A percentile compares a stretch with the other conserved stretches of the same genome.
Evolutionary conservation across 441 rosid species (phyloP).

Genomic region (Syzygium syzygioides): DNA sequence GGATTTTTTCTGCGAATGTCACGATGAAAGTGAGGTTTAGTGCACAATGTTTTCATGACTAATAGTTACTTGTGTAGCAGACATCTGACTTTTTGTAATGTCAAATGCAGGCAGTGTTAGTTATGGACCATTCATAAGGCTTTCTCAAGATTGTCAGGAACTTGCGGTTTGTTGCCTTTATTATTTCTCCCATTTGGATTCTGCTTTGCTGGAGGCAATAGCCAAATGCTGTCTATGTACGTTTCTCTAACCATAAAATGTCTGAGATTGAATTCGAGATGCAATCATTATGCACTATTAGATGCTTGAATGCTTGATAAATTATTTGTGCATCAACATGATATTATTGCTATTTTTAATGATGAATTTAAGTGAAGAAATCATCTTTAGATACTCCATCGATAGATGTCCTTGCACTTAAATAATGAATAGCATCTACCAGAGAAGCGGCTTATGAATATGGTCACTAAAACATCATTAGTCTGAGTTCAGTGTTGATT

Average conservation of each 20-base stretch:
- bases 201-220: constrained; percentile 50
- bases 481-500: background rate
- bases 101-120: constrained; percentile 38
- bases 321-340: background rate
- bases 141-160: constrained; percentile 66
- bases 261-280: background rate
- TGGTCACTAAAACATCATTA: background rate
- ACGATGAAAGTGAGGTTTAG: constrained; percentile 41
- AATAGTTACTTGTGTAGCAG: constrained; percentile 9
- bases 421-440: background rate
- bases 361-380: background rate
- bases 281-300: background rate
- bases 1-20: constrained; percentile 48
- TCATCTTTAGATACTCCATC: background rate
- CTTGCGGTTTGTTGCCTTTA: constrained; percentile 60
- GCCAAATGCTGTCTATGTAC: constrained; percentile 67
- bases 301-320: background rate
- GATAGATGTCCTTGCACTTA: background rate
- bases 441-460: background rate
- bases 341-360: background rate
- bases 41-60: background rate
- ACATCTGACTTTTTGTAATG: constrained; percentile 2
- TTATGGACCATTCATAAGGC: constrained; percentile 70
- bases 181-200: constrained; percentile 57
- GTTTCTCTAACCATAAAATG: constrained; percentile 11